Evolutionary conservation across 2,329 filamentous ascomycete species (phyloP).

Genomic region (Incumbomyces delicatus): DNA sequence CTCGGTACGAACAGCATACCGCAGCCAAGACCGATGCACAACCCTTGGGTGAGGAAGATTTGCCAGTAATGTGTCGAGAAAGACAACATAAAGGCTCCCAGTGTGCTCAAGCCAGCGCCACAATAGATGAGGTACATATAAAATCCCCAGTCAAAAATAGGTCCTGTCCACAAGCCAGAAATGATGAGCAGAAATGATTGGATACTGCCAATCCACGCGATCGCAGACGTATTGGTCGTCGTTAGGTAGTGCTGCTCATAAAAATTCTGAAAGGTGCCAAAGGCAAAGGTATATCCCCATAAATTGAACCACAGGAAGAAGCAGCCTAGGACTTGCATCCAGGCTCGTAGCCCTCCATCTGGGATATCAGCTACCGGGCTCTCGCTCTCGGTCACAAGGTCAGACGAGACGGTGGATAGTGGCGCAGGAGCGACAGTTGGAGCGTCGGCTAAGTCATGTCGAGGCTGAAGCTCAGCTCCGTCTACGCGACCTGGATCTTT

Average conservation of each 20-base stretch:
- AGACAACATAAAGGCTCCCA: conserved; percentile 59
- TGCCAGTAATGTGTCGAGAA: conserved; percentile 72
- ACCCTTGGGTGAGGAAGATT: conserved; percentile 70
- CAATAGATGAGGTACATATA: conserved; percentile 61
- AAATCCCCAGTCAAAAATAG: conserved; percentile 77
- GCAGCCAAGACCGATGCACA: conserved; percentile 63
- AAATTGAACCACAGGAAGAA: conserved; percentile 49
- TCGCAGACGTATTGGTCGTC: conserved; percentile 56
- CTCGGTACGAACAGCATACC: conserved; percentile 78
- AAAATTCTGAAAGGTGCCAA: conserved; percentile 70
- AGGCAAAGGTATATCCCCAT: conserved; percentile 20
- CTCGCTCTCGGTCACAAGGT: conserved; percentile 7
- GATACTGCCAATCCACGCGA: conserved; percentile 81
- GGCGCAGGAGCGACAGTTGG: neutral
- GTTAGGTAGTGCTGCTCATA: conserved; percentile 62
- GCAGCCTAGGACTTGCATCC: conserved; percentile 75
- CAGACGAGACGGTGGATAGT: neutral
- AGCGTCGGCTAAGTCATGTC: neutral
- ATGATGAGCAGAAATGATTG: conserved; percentile 78
- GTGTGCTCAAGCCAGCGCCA: conserved; percentile 54
- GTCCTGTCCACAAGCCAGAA: conserved; percentile 74
- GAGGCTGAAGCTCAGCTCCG: neutral
- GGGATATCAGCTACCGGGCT: conserved; percentile 33
- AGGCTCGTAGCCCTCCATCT: conserved; percentile 67
- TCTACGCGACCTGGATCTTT: neutral